Base-by-base conservation (phyloP, 306 rosid genomes). In the Cicer judaicum region DNA sequence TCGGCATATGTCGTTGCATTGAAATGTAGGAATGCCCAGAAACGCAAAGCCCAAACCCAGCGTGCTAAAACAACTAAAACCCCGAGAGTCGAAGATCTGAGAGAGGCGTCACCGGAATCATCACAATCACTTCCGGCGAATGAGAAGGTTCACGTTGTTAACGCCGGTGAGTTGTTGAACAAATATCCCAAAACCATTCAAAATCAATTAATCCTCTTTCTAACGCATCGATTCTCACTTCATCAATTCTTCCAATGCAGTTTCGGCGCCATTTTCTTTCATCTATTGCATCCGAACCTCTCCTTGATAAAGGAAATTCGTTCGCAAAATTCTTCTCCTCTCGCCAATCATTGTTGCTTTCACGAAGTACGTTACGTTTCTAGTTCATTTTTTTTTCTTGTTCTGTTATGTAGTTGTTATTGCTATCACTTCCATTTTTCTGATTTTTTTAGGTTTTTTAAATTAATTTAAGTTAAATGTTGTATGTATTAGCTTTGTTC, bases 61-160 rank as follows among this genome's bases (percentile, higher is more conserved):
- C 24, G 15, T 18, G 53, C 69, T 64, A 60, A 70, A 77, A 77
- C 78, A 29, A 29, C 36, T 29, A 29, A 29, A 29, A 29, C 36
- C 88, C 85, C 69, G 6, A 70, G 61, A 41, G 7, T 69, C 74
- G 0, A 34, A 60, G 42, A 47, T 46, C 74, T 7, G 11, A 3
- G 10, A 43, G 72, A 59, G 34, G 12, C 74, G 39, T 49, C 64
- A 36, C 72, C 46, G 80, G 61, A 29, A 29, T 29, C 5, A 29
- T 10, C 44, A 42, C 53, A n/a, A 2, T 2, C 61, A 19, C 38
- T 64, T 70, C n/a, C 34, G 66, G 44, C 48, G 14, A 65, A 89
- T 91, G 97, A 83, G 86, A 71, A 87, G 85, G 43, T 46, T 89
- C 76, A 72, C 84, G 47, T 88, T 83, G 84, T 75, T 93, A 9